These are phyloP conservation scores for Wallacemonas sp. DNA, from an alignment of 208 protist genomes.

Conservation along the genomic window DNA sequence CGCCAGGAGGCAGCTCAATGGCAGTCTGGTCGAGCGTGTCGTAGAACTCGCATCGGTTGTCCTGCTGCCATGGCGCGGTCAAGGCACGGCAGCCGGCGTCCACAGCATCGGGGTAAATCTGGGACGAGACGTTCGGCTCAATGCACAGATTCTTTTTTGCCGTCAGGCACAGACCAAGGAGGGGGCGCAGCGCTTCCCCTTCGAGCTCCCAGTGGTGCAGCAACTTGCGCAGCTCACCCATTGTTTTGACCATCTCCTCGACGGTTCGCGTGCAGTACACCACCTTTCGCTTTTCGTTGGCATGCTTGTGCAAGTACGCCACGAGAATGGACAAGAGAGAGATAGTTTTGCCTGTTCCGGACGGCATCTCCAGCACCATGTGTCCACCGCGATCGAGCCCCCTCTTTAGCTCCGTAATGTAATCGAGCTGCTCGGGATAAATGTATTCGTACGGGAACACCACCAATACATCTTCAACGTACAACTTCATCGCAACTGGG, in stretches of 20 bases:
- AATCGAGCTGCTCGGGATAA: slow-evolving; percentile 99
- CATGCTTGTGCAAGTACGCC: slow-evolving; percentile 93
- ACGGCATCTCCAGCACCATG: slow-evolving; percentile 99
- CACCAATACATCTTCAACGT: slow-evolving; percentile 96
- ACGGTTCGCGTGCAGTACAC: slow-evolving; percentile 99
- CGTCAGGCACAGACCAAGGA: slow-evolving; percentile 85
- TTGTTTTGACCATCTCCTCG: slow-evolving; percentile 98
- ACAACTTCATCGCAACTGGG: slow-evolving; percentile 88
- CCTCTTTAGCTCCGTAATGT: slow-evolving; percentile 98
- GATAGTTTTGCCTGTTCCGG: slow-evolving; percentile 99
- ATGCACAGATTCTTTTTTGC: slow-evolving; percentile 97
- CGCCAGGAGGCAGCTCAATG: slow-evolving; percentile 89
- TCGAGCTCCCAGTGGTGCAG: slow-evolving; percentile 74
- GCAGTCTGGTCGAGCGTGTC: slow-evolving; percentile 65
- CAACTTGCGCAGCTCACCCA: slow-evolving; percentile 93
- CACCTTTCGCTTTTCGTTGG: slow-evolving; percentile 94
- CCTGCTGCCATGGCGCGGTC: slow-evolving; percentile 93
- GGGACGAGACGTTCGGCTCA: slow-evolving; percentile 79
- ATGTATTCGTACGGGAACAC: slow-evolving; percentile 99
- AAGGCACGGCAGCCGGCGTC: slow-evolving; percentile 94
- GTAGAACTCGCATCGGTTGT: slow-evolving; percentile 74
- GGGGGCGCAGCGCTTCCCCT: slow-evolving; percentile 42
- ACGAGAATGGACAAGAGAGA: slow-evolving; percentile 97
- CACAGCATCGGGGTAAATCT: slow-evolving; percentile 81
- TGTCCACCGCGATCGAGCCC: slow-evolving; percentile 94